These are phyloP conservation scores for Sphagnurus paluster DNA, from an alignment of 1,284 basidiomycete genomes.

Conservation along the genomic window DNA sequence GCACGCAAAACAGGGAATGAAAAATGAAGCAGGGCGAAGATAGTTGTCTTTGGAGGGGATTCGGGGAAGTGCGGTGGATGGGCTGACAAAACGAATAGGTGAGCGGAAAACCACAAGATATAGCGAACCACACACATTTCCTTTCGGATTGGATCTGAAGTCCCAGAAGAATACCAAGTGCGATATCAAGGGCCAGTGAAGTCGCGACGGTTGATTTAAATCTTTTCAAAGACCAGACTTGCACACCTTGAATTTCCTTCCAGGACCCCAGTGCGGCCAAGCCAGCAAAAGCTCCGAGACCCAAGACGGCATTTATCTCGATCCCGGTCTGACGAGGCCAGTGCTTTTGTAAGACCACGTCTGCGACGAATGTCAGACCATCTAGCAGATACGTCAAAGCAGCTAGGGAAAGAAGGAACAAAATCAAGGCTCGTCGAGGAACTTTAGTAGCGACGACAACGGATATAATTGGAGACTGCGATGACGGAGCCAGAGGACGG, in stretches of 20 bases:
- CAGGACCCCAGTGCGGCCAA: slow-evolving; percentile 71
- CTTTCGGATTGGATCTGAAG: slow-evolving; percentile 39
- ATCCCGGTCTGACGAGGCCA: slow-evolving; percentile 70
- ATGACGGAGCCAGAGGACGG: slow-evolving; percentile 43
- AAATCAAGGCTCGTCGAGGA: slow-evolving; percentile 73
- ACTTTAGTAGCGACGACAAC: slow-evolving; percentile 71
- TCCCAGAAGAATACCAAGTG: slow-evolving; percentile 54
- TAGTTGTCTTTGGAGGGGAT: slow-evolving; percentile 31
- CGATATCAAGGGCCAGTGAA: slow-evolving; percentile 60
- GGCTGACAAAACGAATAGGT: slow-evolving; percentile 8
- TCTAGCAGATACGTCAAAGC: slow-evolving; percentile 87
- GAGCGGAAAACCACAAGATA: slow-evolving; percentile 1
- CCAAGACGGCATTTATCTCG: slow-evolving; percentile 65
- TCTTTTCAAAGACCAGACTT: slow-evolving; percentile 66
- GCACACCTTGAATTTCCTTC: slow-evolving; percentile 71
- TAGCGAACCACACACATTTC: slow-evolving; percentile 39
- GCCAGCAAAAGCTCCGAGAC: slow-evolving; percentile 66
- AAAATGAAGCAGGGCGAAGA: slow-evolving; percentile 51
- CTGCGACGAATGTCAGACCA: slow-evolving; percentile 67
- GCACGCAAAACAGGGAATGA: slow-evolving; percentile 65
- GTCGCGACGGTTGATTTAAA: slow-evolving; percentile 53
- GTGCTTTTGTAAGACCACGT: slow-evolving; percentile 59
- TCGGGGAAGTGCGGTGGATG: slow-evolving; percentile 38
- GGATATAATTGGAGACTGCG: slow-evolving; percentile 66
- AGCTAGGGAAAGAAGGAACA: slow-evolving; percentile 65